A percentile compares a stretch with the other conserved stretches of the same genome.
Evolutionary conservation across 352 stramenopile species (phyloP).

Genomic region (Pythium aquatile): DNA sequence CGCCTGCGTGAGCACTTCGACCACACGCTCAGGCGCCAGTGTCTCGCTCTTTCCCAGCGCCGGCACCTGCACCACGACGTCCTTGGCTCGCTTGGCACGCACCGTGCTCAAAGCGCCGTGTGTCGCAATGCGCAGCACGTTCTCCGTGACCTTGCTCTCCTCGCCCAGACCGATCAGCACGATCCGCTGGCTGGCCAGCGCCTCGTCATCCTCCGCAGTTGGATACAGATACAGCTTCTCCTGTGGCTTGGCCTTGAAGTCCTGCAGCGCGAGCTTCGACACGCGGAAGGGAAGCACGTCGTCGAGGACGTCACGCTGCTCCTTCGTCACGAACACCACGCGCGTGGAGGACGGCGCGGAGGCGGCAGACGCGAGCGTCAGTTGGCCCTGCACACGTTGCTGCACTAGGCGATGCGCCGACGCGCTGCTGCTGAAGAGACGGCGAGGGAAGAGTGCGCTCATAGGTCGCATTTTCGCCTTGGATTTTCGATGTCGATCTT

Average conservation of each 20-base stretch:
- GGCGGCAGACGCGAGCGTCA: constrained; percentile 33
- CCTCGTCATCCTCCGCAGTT: constrained; percentile 31
- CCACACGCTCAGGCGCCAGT: constrained; percentile 41
- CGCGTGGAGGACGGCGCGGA: constrained; percentile 33
- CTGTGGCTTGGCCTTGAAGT: constrained; percentile 66
- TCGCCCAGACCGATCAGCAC: constrained; percentile 77
- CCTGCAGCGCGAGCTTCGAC: constrained; percentile 52
- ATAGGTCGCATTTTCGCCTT: neutral
- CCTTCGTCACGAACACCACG: constrained; percentile 57
- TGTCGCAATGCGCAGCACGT: constrained; percentile 62
- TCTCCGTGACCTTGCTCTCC: constrained; percentile 58
- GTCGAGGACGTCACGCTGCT: constrained; percentile 21
- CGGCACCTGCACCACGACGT: constrained; percentile 58
- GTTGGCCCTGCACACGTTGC: constrained; percentile 53
- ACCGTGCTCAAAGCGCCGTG: constrained; percentile 55
- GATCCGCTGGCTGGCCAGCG: constrained; percentile 45
- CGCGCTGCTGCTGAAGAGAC: constrained; percentile 41
- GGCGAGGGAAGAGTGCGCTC: constrained; percentile 31
- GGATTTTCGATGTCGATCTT: neutral
- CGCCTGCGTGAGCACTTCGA: constrained; percentile 71
- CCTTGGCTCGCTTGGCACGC: constrained; percentile 49
- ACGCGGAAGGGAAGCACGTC: constrained; percentile 60
- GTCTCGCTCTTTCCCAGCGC: constrained; percentile 26
- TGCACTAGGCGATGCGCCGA: constrained; percentile 57
- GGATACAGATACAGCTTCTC: constrained; percentile 78